Evolutionary conservation across 345 rosid species (phyloP).

Genomic region (Tarenaya hassleriana): DNA sequence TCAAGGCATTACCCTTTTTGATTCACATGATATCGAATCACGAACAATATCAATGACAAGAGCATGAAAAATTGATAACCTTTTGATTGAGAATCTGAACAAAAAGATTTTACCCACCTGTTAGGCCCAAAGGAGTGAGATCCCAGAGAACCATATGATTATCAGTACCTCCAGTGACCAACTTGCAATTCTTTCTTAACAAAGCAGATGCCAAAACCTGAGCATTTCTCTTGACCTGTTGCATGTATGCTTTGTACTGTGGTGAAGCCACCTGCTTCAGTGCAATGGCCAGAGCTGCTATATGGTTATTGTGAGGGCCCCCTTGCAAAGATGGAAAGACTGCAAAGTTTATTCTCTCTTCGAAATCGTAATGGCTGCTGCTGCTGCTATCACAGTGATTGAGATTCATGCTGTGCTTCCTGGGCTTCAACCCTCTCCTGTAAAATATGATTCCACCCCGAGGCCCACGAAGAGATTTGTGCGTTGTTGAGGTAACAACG

Average conservation of each 20-base stretch:
- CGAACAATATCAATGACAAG: too few species aligned
- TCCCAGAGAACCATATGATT: slow-evolving; percentile 94
- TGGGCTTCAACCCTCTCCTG: slow-evolving; percentile 65
- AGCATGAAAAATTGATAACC: too few species aligned
- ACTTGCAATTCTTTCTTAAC: slow-evolving; percentile 60
- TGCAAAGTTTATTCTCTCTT: slow-evolving; percentile 83
- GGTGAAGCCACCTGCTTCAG: slow-evolving; percentile 84
- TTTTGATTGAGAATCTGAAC: neutral
- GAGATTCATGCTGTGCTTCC: slow-evolving; percentile 46
- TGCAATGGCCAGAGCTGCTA: slow-evolving; percentile 95
- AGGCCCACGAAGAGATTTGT: slow-evolving; percentile 90
- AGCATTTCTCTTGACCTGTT: slow-evolving; percentile 81
- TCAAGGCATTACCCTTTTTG: too few species aligned
- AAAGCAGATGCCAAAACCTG: slow-evolving; percentile 72
- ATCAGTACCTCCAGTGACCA: slow-evolving; percentile 86
- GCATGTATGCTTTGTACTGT: slow-evolving; percentile 73
- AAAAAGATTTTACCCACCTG: slow-evolving; percentile 43
- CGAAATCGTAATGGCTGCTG: slow-evolving; percentile 57
- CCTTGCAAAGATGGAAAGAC: slow-evolving; percentile 91
- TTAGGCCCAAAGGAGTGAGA: slow-evolving; percentile 67
- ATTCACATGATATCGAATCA: too few species aligned
- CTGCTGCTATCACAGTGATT: slow-evolving; percentile 50
- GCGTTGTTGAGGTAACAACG: slow-evolving; percentile 88
- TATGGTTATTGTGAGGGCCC: slow-evolving; percentile 93
- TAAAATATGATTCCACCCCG: slow-evolving; percentile 87